phyloP scores from a whole-genome alignment of 257 asterid genomes.

The Paulownia fortunei region DNA sequence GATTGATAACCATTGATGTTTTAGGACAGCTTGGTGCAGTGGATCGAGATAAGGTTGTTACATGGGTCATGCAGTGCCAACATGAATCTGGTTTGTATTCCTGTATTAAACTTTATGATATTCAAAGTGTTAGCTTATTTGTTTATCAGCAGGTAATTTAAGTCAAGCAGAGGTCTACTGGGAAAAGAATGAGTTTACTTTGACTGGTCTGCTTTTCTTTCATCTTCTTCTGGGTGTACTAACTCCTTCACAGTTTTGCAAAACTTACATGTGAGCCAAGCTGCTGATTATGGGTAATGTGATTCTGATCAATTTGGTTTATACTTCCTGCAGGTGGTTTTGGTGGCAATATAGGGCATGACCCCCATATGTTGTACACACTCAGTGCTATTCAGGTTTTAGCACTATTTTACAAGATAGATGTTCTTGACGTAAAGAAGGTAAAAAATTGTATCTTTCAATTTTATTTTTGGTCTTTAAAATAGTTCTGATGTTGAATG shows the following conservation, averaged over 20 bases:
- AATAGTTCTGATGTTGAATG: slow-evolving; percentile 24
- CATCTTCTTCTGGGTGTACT: slow-evolving; percentile 5
- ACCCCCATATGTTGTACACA: slow-evolving; percentile 85
- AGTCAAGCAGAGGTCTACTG: neutral
- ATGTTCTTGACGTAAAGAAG: slow-evolving; percentile 77
- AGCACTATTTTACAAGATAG: slow-evolving; percentile 81
- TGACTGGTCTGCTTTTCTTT: neutral
- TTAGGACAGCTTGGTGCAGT: slow-evolving; percentile 74
- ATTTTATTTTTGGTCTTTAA: slow-evolving; percentile 19
- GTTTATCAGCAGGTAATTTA: neutral
- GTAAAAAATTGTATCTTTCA: slow-evolving; percentile 82
- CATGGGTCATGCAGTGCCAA: slow-evolving; percentile 94
- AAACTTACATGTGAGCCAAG: neutral
- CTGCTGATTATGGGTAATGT: neutral
- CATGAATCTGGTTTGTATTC: slow-evolving; percentile 81
- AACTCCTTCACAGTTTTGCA: neutral
- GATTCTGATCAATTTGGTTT: slow-evolving; percentile 1
- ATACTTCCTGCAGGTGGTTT: slow-evolving; percentile 70
- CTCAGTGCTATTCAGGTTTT: slow-evolving; percentile 92
- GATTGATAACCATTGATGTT: slow-evolving; percentile 87
- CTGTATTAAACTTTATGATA: slow-evolving; percentile 7
- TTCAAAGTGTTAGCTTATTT: neutral
- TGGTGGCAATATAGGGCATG: slow-evolving; percentile 95
- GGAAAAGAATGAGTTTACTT: neutral
- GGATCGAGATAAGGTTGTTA: slow-evolving; percentile 76